Evolutionary conservation across 345 rosid species (phyloP).

Genomic region (thale cress (Arabidopsis thaliana)): DNA sequence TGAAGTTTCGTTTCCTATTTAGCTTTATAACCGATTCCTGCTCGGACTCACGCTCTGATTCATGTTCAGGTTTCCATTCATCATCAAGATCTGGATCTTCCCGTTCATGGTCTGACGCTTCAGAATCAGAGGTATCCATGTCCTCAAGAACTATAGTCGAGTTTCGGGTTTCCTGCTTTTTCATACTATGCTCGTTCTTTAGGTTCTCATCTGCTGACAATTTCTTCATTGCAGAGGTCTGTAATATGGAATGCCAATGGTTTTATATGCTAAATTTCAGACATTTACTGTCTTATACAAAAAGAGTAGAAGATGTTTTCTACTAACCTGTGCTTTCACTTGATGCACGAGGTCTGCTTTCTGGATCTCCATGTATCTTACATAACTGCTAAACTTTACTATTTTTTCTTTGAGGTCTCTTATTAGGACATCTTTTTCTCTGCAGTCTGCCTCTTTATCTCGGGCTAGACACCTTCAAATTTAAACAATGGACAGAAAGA

Average conservation of each 20-base stretch:
- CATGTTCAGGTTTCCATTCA: constrained; percentile 61
- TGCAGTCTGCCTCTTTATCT: constrained; percentile 78
- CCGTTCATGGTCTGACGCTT: constrained; percentile 71
- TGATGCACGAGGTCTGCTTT: constrained; percentile 72
- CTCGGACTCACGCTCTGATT: constrained; percentile 44
- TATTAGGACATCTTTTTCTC: constrained; percentile 74
- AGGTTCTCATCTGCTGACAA: constrained; percentile 42
- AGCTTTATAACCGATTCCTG: constrained; percentile 47
- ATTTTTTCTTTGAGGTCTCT: constrained; percentile 77
- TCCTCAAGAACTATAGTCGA: constrained; percentile 64
- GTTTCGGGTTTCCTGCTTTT: constrained; percentile 64
- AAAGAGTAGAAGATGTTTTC: constrained; percentile 24
- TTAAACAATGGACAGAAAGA: constrained; percentile 20
- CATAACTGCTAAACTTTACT: constrained; percentile 61
- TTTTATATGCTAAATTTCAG: not conserved
- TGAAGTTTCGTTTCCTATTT: constrained; percentile 51
- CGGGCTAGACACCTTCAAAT: constrained; percentile 71
- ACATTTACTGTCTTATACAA: constrained; percentile 8
- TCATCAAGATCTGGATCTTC: constrained; percentile 54
- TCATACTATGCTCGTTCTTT: constrained; percentile 57
- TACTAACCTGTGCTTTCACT: constrained; percentile 68
- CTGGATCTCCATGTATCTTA: constrained; percentile 67
- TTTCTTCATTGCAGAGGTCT: constrained; percentile 47
- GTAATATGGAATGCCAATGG: constrained; percentile 20
- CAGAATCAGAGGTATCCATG: constrained; percentile 92